Evolutionary conservation across 352 stramenopile genomes (phyloP), one percentile per base, ranked within the genome.

Genomic region (Thalassiosira mediterranea): DNA sequence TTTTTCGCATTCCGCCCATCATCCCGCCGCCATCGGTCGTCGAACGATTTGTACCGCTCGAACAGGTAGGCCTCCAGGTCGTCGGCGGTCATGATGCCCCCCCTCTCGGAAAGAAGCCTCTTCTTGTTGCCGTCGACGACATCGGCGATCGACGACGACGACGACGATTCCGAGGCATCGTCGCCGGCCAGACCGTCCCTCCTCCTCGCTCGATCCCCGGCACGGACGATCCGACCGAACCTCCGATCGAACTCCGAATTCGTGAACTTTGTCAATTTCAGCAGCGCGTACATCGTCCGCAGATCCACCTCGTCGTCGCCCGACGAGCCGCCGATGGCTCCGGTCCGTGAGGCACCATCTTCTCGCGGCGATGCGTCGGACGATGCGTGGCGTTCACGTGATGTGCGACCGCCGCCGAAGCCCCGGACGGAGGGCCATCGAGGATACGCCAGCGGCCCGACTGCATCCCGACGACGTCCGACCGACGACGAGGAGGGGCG

Each of bases 41-140:
- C 64, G 28, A 66, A 47, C 34, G 13, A 23, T 3, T 61, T 4
- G 53, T 74, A 74, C 34, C 53, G 11, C 44, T 66, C 34, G 17
- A 66, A 66, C 15, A 74, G 38, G 31, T 61, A 66, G 11, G 53
- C 52, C 44, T 74, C 64, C 21, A 74, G 52, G 44, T 74, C 53
- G 28, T 56, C 4, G 31, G 58, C 7, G 25, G 51, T 29, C 52
- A 74, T 72, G 21, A 56, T 56, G 19, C 34, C n/a, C 34, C 47
- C 34, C 29, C 25, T n/a, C n/a, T n/a, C n/a, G n/a, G n/a, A n/a
- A n/a, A n/a, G n/a, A n/a, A n/a, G n/a, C n/a, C n/a, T n/a, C n/a
- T n/a, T n/a, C n/a, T n/a, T n/a, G n/a, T n/a, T n/a, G n/a, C n/a
- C n/a, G n/a, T n/a, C n/a, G n/a, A n/a, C n/a, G n/a, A n/a, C n/a